Conservation (phyloP, 1,139 yeast species). For the Suhomyces anneliseae region DNA sequence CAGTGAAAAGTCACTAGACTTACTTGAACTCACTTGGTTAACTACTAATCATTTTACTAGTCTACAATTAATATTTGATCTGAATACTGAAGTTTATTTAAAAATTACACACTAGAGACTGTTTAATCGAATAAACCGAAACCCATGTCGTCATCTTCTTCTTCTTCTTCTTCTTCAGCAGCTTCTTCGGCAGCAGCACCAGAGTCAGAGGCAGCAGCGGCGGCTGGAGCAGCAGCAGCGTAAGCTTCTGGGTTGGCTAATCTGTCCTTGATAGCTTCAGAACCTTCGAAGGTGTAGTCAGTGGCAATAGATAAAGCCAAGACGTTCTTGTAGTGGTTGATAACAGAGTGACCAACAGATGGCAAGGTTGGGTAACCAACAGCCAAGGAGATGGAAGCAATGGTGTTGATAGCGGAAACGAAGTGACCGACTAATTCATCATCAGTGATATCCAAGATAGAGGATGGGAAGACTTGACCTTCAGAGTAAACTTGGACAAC, state of each 20-base stretch:
- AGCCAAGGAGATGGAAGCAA: slow-evolving; percentile 96
- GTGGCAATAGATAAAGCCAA: slow-evolving; percentile 98
- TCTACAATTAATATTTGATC: not conserved
- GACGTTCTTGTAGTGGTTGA: slow-evolving; percentile 99
- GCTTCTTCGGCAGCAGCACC: slow-evolving; percentile 65
- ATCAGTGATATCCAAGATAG: slow-evolving; percentile 97
- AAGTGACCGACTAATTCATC: slow-evolving; percentile 94
- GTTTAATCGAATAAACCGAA: slow-evolving; percentile 97
- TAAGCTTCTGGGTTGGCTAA: slow-evolving; percentile 79
- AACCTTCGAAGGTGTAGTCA: slow-evolving; percentile 98
- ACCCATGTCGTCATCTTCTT: slow-evolving; percentile 93
- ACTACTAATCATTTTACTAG: not conserved
- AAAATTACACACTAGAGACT: slow-evolving; percentile 8
- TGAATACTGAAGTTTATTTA: not conserved
- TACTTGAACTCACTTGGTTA: no score
- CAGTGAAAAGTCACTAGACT: no score
- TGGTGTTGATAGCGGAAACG: slow-evolving; percentile 87
- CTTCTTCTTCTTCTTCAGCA: slow-evolving; percentile 72
- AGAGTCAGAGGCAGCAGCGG: slow-evolving; percentile 88
- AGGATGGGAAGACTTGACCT: slow-evolving; percentile 96
- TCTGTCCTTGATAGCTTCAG: slow-evolving; percentile 98
- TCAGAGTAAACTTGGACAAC: slow-evolving; percentile 97
- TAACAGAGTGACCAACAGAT: slow-evolving; percentile 97
- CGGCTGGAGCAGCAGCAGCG: slow-evolving; percentile 98
- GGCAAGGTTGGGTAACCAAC: slow-evolving; percentile 99